Base-by-base conservation (phyloP, 371 early-diverging fungal genomes). In the Zychaea mexicana region DNA sequence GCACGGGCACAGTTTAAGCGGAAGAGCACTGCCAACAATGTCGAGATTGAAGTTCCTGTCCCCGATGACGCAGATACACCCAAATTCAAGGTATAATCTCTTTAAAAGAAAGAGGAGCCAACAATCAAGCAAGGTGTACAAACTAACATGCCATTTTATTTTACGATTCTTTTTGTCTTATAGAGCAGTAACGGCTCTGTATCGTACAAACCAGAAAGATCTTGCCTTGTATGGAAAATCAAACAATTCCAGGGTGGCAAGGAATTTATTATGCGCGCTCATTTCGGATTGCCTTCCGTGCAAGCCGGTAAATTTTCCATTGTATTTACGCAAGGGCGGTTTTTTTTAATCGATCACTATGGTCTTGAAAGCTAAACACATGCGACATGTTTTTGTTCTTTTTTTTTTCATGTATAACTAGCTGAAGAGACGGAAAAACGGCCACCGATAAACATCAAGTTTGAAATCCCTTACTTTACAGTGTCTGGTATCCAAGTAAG, bases 381-480 rank as follows among this genome's bases (percentile, higher is more conserved):
- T 30, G 22, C n/a, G n/a, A n/a, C n/a, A n/a, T n/a, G n/a, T 12
- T 33, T 8, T 33, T 33, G 33, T 33, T 33, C 5, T 33, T 33
- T 33, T 33, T 33, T 33, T 33, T 33, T 33, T 8, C 12, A 33
- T 33, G 12, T 33, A 33, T 33, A 33, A 5, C n/a, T 68, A 82
- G 87, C 86, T 73, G 98, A 97, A 60, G 94, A 94, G 61, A 90
- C 95, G 2, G 95, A 97, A 69, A 94, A 95, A 77, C 87, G 90
- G 57, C 97, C 95, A 39, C 98, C 99, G 0, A 97, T 99, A 71
- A 91, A 93, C 15, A 92, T 99, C 72, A 95, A 95, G 78, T 99
- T 96, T 73, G 99, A 99, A 74, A 97, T 99, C 60, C 99, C 99
- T 36, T 99, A 99, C 79, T 99, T 96, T 69, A 97, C 98, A 22